These are phyloP conservation scores for Echeveria elegans DNA, from an alignment of 164 flowering plant genomes.

Conservation along the genomic window DNA sequence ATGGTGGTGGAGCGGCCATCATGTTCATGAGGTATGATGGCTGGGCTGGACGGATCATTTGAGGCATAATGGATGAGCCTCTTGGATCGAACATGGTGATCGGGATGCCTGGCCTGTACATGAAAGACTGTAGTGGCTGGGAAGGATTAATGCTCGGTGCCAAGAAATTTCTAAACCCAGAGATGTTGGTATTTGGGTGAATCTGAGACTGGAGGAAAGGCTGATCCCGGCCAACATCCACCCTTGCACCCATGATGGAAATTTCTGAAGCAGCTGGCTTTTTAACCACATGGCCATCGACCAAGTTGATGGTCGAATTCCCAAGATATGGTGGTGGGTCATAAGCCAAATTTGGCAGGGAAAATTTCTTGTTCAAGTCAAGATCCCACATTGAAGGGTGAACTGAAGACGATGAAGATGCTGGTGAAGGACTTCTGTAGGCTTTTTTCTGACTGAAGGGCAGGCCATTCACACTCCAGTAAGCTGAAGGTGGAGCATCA, in stretches of 20 bases:
- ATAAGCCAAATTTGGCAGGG: slow-evolving; percentile 25
- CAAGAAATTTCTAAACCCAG: not conserved
- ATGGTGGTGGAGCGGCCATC: slow-evolving; percentile 18
- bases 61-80: slow-evolving; percentile 9
- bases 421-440: slow-evolving; percentile 45
- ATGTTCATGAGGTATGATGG: slow-evolving; percentile 43
- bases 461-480: slow-evolving; percentile 29
- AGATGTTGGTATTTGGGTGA: slow-evolving; percentile 5
- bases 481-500: slow-evolving; percentile 27
- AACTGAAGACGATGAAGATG: slow-evolving; percentile 62
- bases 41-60: slow-evolving; percentile 39
- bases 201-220: slow-evolving; percentile 14
- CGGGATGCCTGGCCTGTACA: slow-evolving; percentile 40
- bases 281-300: slow-evolving; percentile 27
- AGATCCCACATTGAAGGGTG: slow-evolving; percentile 52
- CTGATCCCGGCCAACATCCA: slow-evolving; percentile 36
- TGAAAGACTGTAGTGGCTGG: not conserved
- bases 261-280: slow-evolving; percentile 29
- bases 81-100: slow-evolving; percentile 14
- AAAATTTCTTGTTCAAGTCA: slow-evolving; percentile 69
- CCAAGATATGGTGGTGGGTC: slow-evolving; percentile 20
- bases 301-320: slow-evolving; percentile 22
- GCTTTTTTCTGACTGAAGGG: slow-evolving; percentile 27
- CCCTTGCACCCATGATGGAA: slow-evolving; percentile 64
- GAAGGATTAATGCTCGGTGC: not conserved